Evolutionary conservation across 2,329 filamentous ascomycete species (phyloP).

Genomic region (Drechslerella dactyloides): DNA sequence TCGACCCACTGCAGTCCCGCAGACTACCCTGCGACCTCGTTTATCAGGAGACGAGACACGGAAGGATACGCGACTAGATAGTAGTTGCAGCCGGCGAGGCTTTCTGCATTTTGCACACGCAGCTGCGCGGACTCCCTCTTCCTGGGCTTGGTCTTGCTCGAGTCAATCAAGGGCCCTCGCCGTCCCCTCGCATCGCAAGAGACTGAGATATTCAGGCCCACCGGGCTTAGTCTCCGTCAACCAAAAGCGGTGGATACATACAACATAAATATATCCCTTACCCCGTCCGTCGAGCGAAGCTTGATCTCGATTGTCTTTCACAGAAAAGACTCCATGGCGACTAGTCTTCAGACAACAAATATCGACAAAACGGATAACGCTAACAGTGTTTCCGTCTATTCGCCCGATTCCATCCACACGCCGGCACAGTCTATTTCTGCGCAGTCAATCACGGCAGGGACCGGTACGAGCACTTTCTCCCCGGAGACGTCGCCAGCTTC

Average conservation of each 20-base stretch:
- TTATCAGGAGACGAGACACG: constrained; percentile 24
- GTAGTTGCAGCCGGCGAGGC: constrained; percentile 35
- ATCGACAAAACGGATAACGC: constrained; percentile 36
- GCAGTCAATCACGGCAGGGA: neutral
- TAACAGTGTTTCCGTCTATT: constrained; percentile 24
- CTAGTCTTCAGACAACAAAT: constrained; percentile 30
- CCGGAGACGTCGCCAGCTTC: constrained; percentile 41
- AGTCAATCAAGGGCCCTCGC: constrained; percentile 22
- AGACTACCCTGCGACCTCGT: neutral
- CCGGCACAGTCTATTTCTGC: constrained; percentile 26
- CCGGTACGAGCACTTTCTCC: constrained; percentile 26
- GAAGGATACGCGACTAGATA: constrained; percentile 38
- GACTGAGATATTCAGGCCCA: neutral
- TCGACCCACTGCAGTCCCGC: neutral
- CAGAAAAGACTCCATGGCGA: constrained; percentile 30
- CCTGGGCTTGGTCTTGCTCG: constrained; percentile 7
- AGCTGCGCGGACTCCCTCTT: neutral
- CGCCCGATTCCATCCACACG: constrained; percentile 39
- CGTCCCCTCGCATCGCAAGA: neutral
- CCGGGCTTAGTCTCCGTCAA: neutral
- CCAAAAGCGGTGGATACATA: constrained; percentile 17
- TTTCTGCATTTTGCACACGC: constrained; percentile 1
- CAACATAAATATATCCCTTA: constrained; percentile 44
- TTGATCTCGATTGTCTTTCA: constrained; percentile 42
- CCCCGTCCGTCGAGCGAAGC: constrained; percentile 37